These are phyloP conservation scores for Oryza glaberrima DNA, from an alignment of 176 grass and related monocot species.

Conservation along the genomic window DNA sequence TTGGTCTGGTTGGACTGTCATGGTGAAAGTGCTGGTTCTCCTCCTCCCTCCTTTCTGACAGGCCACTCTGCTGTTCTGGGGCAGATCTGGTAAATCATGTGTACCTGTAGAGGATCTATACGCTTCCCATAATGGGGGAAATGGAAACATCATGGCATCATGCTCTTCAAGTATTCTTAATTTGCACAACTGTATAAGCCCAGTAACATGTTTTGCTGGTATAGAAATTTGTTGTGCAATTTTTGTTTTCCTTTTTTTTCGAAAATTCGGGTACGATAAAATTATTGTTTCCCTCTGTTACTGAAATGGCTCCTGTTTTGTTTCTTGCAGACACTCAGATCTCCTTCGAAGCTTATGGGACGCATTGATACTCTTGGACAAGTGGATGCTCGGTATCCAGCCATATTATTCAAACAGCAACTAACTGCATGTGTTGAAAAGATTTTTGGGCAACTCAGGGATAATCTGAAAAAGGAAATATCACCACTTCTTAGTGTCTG, in stretches of 20 bases:
- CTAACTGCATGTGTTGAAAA: constrained; percentile 95
- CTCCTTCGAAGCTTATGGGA: constrained; percentile 67
- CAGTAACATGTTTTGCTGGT: not conserved
- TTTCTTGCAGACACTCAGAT: constrained; percentile 63
- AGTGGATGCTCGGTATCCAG: constrained; percentile 93
- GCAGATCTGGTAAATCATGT: too few species aligned
- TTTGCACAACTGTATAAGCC: not conserved
- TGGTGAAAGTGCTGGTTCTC: too few species aligned
- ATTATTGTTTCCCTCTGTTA: not conserved
- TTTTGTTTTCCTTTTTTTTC: not conserved
- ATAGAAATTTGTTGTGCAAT: not conserved
- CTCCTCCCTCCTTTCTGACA: too few species aligned
- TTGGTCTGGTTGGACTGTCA: too few species aligned
- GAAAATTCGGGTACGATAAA: constrained; percentile 6
- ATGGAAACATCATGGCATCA: not conserved
- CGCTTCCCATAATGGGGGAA: not conserved
- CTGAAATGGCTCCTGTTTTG: not conserved
- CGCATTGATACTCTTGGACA: constrained; percentile 65
- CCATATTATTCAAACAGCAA: constrained; percentile 97
- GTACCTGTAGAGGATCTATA: not conserved
- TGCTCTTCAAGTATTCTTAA: not conserved
- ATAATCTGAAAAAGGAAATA: constrained; percentile 98
- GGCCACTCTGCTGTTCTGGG: too few species aligned
- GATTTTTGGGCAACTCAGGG: constrained; percentile 92
- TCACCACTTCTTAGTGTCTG: constrained; percentile 84